These are phyloP conservation scores for Cladosporium halotolerans DNA, from an alignment of 2,329 filamentous ascomycete species.

Conservation along the genomic window DNA sequence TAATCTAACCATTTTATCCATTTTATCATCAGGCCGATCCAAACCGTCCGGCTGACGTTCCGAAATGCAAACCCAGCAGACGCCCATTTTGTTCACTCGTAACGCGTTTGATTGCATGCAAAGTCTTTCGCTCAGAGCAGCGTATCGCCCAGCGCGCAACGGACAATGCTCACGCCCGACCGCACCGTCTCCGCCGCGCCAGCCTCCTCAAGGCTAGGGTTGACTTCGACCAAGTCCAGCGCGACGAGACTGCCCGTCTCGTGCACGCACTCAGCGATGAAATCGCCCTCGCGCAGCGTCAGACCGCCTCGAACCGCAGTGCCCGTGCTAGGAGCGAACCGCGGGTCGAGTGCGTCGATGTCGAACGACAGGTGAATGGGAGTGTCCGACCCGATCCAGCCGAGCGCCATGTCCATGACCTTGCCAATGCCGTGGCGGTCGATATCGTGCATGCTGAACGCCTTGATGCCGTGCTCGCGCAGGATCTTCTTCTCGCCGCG, in stretches of 20 bases:
- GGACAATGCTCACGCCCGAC: slow-evolving; percentile 82
- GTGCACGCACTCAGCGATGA: slow-evolving; percentile 71
- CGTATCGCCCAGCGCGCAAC: slow-evolving; percentile 88
- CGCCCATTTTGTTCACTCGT: background rate
- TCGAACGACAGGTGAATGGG: slow-evolving; percentile 97
- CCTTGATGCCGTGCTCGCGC: slow-evolving; percentile 82
- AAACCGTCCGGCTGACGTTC: background rate
- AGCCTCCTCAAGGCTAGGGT: slow-evolving; percentile 42
- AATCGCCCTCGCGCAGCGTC: slow-evolving; percentile 92
- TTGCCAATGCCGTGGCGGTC: slow-evolving; percentile 90
- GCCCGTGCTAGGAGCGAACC: slow-evolving; percentile 93
- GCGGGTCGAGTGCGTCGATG: slow-evolving; percentile 90
- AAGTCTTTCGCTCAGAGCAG: slow-evolving; percentile 51
- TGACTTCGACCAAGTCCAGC: slow-evolving; percentile 52
- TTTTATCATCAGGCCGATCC: background rate
- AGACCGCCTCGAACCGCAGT: slow-evolving; percentile 90
- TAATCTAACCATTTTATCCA: background rate
- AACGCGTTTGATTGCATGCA: background rate
- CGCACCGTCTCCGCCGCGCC: slow-evolving; percentile 81
- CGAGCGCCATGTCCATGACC: slow-evolving; percentile 97
- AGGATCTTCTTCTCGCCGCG: slow-evolving; percentile 89
- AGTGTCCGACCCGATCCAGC: slow-evolving; percentile 87
- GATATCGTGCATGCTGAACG: slow-evolving; percentile 98
- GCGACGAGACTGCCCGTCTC: slow-evolving; percentile 52
- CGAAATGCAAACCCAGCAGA: no score